These are phyloP conservation scores for Coniochaeta sp. DNA, from an alignment of 2,329 filamentous ascomycete species.

Conservation along the genomic window DNA sequence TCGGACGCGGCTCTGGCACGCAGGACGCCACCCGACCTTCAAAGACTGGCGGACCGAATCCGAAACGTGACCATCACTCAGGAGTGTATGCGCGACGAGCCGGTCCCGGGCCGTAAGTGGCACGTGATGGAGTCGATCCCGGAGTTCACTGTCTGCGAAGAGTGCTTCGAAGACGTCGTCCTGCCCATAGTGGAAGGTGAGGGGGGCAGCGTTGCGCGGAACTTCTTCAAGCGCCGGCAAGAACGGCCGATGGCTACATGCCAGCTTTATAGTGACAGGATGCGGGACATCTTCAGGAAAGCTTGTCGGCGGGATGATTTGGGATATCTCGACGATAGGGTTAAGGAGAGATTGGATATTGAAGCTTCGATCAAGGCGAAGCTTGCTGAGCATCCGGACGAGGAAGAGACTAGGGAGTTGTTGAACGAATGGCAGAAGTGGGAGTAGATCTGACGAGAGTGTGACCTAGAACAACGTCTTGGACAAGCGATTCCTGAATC, in stretches of 20 bases:
- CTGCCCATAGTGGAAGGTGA: slow-evolving; percentile 53
- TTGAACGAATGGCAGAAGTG: slow-evolving; percentile 49
- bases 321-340: slow-evolving; percentile 48
- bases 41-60: slow-evolving; percentile 56
- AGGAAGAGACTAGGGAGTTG: slow-evolving; percentile 37
- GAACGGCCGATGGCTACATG: slow-evolving; percentile 52
- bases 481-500: not conserved
- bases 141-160: slow-evolving; percentile 75
- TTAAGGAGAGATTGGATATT: slow-evolving; percentile 51
- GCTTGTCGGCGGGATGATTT: slow-evolving; percentile 62
- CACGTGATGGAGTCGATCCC: slow-evolving; percentile 69
- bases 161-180: slow-evolving; percentile 79
- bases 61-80: slow-evolving; percentile 47
- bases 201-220: slow-evolving; percentile 44
- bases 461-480: not conserved
- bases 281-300: slow-evolving; percentile 65
- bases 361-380: slow-evolving; percentile 49
- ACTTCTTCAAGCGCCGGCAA: slow-evolving; percentile 56
- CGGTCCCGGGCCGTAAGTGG: slow-evolving; percentile 60
- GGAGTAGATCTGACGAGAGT: slow-evolving; percentile 33
- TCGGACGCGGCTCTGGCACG: slow-evolving; percentile 42
- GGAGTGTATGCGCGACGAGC: slow-evolving; percentile 60
- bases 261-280: slow-evolving; percentile 72
- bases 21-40: slow-evolving; percentile 44
- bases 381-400: slow-evolving; percentile 28